Base-by-base conservation (phyloP, 768 basidiomycete species). In the Hygrocybe punicea region DNA sequence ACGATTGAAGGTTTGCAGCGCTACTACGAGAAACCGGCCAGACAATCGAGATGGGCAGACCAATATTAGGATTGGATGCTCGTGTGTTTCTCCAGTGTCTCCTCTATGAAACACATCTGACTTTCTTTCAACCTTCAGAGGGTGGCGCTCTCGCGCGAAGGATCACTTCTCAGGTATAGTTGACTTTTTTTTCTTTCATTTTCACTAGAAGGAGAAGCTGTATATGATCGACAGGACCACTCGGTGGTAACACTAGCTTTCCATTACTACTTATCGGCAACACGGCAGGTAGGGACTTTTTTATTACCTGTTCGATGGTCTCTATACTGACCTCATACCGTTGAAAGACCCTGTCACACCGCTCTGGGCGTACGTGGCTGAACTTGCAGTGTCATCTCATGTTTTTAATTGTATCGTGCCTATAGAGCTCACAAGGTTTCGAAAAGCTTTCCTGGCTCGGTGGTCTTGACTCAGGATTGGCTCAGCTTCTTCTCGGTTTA, bases 231-330 rank as follows among this genome's bases (percentile, higher is more conserved):
- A 44, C 57, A 70, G 75, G 75, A 39, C 72, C 74, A 8, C 71
- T 77, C 52, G 55, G 59, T 13, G 72, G 59, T 9, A 75, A 74
- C 46, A 77, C 76, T 13, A 76, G 75, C 55, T 63, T 69, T 57
- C 77, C 77, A 0, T 59, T 78, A 11, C 65, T 78, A 0, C 48
- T 77, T 17, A 67, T 78, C 39, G 76, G 76, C 0, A 78, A 78
- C 56, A 76, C 75, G 8, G 73, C 71, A 37, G 75, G 73, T 74
- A 47, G 14, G 64, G 39, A 9, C 16, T 35, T 16, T 25, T 44
- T 16, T 0, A 47, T 24, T 37, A 49, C 16, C 6, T 44, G n/a
- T n/a, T n/a, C 16, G 8, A n/a, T 37, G 5, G 4, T 40, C 24
- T 11, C 9, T 44, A 45, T 17, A n/a, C 14, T 37, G 14, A 45